Evolutionary conservation across 176 grass and related monocot genomes (phyloP).

Genomic region (Carex scoparia): DNA sequence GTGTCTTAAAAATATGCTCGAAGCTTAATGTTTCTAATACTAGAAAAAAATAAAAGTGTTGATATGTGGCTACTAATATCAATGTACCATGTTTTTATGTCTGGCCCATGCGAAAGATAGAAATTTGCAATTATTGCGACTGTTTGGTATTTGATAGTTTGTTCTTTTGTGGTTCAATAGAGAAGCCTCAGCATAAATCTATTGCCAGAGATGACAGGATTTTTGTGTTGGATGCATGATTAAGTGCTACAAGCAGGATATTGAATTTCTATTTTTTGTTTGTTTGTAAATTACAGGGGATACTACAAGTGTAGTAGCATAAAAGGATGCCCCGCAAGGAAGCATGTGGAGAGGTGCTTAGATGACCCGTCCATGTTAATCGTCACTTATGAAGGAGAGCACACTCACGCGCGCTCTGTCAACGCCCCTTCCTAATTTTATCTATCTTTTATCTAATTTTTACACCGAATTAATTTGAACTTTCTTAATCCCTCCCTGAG

Average conservation of each 20-base stretch:
- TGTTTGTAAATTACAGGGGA: constrained; percentile 43
- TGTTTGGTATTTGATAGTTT: background rate
- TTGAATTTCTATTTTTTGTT: background rate
- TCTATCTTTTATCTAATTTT: constrained; percentile 6
- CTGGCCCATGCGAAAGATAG: background rate
- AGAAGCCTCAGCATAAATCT: background rate
- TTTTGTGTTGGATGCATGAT: background rate
- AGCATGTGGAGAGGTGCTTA: constrained; percentile 83
- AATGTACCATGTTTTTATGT: background rate
- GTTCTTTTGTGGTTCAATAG: background rate
- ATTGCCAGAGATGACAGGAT: background rate
- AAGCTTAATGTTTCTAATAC: background rate
- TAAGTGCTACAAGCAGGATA: background rate
- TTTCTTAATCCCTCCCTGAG: background rate
- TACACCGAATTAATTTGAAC: background rate
- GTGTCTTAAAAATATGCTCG: background rate
- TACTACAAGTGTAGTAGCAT: constrained; percentile 95
- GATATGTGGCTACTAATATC: background rate
- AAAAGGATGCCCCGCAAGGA: constrained; percentile 80
- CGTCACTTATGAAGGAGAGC: constrained; percentile 88
- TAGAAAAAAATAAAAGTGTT: background rate
- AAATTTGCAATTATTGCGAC: background rate
- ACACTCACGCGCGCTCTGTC: constrained; percentile 55
- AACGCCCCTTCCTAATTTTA: constrained; percentile 31
- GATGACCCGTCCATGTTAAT: constrained; percentile 87